Evolutionary conservation across 192 early-diverging fungal species (phyloP).

Genomic region (Pilaira anomala): DNA sequence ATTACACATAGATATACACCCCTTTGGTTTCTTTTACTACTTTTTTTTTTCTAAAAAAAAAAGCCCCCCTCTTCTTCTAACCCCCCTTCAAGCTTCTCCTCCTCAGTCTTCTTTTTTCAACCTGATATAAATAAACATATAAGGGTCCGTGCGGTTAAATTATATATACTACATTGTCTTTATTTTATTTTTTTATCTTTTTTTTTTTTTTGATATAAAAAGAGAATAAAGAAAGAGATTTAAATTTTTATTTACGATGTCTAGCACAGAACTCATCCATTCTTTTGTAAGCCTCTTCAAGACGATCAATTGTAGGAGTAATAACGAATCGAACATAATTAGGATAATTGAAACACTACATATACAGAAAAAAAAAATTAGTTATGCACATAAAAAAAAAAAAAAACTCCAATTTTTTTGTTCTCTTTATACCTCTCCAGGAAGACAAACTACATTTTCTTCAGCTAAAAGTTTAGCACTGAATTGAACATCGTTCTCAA

Average conservation of each 20-base stretch:
- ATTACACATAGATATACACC: no score
- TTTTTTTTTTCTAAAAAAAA: no score
- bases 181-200: neutral
- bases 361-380: neutral
- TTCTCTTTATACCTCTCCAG: constrained; percentile 67
- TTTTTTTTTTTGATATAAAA: no score
- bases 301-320: constrained; percentile 72
- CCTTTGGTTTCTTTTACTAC: no score
- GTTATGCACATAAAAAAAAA: neutral
- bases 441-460: constrained; percentile 80
- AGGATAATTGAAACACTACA: constrained; percentile 75
- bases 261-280: constrained; percentile 78
- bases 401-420: no score
- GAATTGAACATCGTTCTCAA: constrained; percentile 77
- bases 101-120: neutral
- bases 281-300: constrained; percentile 68
- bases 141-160: constrained; percentile 1
- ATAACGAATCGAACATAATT: constrained; percentile 79
- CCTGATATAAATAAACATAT: no score
- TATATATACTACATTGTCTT: neutral
- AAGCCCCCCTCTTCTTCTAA: no score
- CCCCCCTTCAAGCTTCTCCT: no score
- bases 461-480: constrained; percentile 77
- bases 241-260: constrained; percentile 45
- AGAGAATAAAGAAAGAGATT: neutral